Conservation (phyloP, 805 yeast species). For the Yamadazyma endophytica region DNA sequence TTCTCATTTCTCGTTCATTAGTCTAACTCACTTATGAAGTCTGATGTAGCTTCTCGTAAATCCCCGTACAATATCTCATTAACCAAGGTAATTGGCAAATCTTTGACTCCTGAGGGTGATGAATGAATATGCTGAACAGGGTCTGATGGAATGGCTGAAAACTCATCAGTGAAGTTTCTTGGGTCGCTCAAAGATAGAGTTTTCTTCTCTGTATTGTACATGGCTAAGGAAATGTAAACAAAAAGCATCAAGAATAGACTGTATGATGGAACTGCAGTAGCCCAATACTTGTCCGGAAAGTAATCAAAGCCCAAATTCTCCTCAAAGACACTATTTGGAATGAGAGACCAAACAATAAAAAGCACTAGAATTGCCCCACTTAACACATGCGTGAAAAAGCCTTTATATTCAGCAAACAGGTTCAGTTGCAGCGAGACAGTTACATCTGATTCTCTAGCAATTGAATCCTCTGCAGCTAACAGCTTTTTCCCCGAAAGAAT, state of each 20-base stretch:
- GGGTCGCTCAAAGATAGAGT: conserved; percentile 57
- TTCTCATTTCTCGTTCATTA: too few relatives aligned
- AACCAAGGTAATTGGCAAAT: conserved; percentile 69
- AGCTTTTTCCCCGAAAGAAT: too few relatives aligned
- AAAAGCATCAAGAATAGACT: conserved; percentile 69
- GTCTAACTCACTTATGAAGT: too few relatives aligned
- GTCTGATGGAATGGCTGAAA: conserved; percentile 33
- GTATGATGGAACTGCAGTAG: conserved; percentile 70
- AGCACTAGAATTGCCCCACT: conserved; percentile 51
- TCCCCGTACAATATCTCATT: conserved; percentile 55
- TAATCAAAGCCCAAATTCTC: conserved; percentile 55
- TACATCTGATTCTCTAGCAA: conserved; percentile 65
- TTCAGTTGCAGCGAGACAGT: conserved; percentile 49
- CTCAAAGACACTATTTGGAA: conserved; percentile 55
- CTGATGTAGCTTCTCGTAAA: too few relatives aligned
- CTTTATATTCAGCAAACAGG: conserved; percentile 74
- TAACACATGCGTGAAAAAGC: conserved; percentile 77
- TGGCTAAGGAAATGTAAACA: conserved; percentile 63
- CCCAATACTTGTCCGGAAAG: conserved; percentile 92
- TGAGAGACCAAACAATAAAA: conserved; percentile 70
- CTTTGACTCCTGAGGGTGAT: conserved; percentile 84
- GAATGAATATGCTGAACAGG: conserved; percentile 41
- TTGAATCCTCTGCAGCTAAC: conserved; percentile 37
- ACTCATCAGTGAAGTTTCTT: conserved; percentile 67
- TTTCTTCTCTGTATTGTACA: conserved; percentile 73